These are phyloP conservation scores for Fusarium falciforme DNA, from an alignment of 2,329 filamentous ascomycete genomes.

Conservation along the genomic window DNA sequence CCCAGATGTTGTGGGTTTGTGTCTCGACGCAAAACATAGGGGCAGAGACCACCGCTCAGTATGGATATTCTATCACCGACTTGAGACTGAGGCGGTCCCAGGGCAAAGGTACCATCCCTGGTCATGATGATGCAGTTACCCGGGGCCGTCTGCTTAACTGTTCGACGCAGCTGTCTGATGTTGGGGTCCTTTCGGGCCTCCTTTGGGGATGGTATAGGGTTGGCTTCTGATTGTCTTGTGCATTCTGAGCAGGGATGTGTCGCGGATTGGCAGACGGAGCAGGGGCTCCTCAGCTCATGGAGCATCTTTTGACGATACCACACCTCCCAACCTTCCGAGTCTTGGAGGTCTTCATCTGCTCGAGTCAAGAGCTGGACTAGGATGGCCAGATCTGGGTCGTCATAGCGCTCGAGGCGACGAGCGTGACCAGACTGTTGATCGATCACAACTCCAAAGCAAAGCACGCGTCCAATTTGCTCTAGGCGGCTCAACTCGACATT, in stretches of 20 bases:
- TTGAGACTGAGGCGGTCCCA: constrained; percentile 21
- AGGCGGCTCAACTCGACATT: neutral
- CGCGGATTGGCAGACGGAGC: neutral
- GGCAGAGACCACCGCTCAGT: constrained; percentile 32
- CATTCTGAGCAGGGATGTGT: constrained; percentile 8
- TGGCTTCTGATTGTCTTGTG: neutral
- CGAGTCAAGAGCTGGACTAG: constrained; percentile 9
- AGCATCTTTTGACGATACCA: constrained; percentile 9
- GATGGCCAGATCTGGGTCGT: constrained; percentile 23
- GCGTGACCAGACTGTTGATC: neutral
- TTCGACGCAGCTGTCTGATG: neutral
- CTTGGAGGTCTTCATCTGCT: neutral
- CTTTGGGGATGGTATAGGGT: neutral
- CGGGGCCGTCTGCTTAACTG: constrained; percentile 16
- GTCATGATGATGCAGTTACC: constrained; percentile 29
- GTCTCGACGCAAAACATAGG: constrained; percentile 24
- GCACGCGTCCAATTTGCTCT: constrained; percentile 8
- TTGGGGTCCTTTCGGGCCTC: constrained; percentile 1
- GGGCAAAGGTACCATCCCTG: constrained; percentile 6
- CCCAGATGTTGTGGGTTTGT: neutral
- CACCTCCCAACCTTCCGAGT: neutral
- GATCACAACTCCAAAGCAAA: constrained; percentile 30
- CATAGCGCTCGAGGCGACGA: constrained; percentile 8
- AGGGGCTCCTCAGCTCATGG: constrained; percentile 4
- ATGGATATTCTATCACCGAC: constrained; percentile 23